A percentile compares a stretch with the other conserved stretches of the same genome.
phyloP scores from a whole-genome alignment of 108 stramenopile genomes.

The Chaetoceros muelleri region DNA sequence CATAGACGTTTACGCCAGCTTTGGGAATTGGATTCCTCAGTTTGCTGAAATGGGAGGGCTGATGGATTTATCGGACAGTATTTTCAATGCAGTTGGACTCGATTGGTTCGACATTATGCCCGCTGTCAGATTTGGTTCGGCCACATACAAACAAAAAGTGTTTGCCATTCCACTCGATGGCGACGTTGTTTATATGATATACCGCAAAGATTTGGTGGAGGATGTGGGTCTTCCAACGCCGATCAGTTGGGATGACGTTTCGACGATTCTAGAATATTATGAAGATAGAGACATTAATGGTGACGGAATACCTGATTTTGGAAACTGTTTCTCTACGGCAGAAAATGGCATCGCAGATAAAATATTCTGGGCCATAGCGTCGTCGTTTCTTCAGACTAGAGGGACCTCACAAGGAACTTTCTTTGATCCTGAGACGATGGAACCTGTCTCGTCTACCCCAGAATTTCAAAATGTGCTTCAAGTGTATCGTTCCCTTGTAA shows the following conservation, averaged over 20 bases:
- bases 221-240: conserved; percentile 6
- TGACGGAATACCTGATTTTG: conserved; percentile 4
- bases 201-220: conserved; percentile 8
- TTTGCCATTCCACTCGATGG: conserved; percentile 8
- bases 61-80: conserved; percentile 1
- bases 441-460: not conserved
- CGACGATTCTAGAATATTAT: conserved; percentile 4
- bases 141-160: not conserved
- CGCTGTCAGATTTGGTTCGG: conserved; percentile 4
- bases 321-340: conserved; percentile 6
- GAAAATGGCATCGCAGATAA: conserved; percentile 5
- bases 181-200: conserved; percentile 7
- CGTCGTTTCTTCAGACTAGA: conserved; percentile 4
- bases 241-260: conserved; percentile 9
- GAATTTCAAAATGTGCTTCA: conserved; percentile 5
- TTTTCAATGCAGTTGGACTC: conserved; percentile 3
- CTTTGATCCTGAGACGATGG: conserved; percentile 8
- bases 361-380: conserved; percentile 8
- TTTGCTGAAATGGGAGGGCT: conserved; percentile 4
- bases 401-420: conserved; percentile 8
- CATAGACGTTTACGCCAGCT: conserved; percentile 5
- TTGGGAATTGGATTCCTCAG: conserved; percentile 11
- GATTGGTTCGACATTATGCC: conserved; percentile 15
- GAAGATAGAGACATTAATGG: not conserved
- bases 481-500: conserved; percentile 2